Percentiles rank a stretch among this genome's conserved stretches.
Conservation (phyloP, 1,284 basidiomycete genomes). For the Xerocomus tenax region DNA sequence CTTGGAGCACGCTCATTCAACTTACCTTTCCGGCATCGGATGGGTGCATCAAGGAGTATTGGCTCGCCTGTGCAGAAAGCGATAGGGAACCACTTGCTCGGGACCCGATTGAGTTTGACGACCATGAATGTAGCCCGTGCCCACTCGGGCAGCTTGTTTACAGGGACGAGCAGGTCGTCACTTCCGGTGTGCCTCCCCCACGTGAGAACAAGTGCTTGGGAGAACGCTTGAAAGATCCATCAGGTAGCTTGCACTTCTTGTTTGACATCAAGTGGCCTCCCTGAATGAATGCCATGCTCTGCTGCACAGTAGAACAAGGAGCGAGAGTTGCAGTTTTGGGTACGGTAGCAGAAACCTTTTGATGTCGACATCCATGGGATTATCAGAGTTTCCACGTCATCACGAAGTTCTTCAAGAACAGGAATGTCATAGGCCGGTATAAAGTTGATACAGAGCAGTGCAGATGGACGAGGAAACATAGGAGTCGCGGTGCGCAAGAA, state of each 20-base stretch:
- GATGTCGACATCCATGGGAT: constrained; percentile 77
- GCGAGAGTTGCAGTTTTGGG: constrained; percentile 85
- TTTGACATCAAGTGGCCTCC: constrained; percentile 97
- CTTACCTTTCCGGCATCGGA: constrained; percentile 94
- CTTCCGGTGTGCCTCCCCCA: constrained; percentile 72
- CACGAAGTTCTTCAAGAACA: too few relatives aligned
- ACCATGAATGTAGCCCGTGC: constrained; percentile 79
- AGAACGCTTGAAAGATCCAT: constrained; percentile 94
- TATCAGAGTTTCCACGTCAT: too few relatives aligned
- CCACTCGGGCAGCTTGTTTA: constrained; percentile 79
- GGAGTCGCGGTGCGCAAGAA: too few relatives aligned
- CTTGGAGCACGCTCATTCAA: constrained; percentile 1
- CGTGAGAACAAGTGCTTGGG: constrained; percentile 92
- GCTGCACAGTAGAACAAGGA: constrained; percentile 81
- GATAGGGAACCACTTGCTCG: constrained; percentile 85
- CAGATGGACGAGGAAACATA: too few relatives aligned
- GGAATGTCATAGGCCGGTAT: too few relatives aligned
- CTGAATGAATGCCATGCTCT: constrained; percentile 91
- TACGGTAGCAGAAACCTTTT: constrained; percentile 41
- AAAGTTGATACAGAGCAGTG: too few relatives aligned
- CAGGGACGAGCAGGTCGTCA: constrained; percentile 68
- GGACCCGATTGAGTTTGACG: constrained; percentile 84
- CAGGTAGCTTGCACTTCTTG: constrained; percentile 95
- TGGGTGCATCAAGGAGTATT: constrained; percentile 92
- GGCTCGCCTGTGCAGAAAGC: constrained; percentile 95